phyloP scores from a whole-genome alignment of 2,329 filamentous ascomycete genomes.

The Emmonsiellopsis sp. region DNA sequence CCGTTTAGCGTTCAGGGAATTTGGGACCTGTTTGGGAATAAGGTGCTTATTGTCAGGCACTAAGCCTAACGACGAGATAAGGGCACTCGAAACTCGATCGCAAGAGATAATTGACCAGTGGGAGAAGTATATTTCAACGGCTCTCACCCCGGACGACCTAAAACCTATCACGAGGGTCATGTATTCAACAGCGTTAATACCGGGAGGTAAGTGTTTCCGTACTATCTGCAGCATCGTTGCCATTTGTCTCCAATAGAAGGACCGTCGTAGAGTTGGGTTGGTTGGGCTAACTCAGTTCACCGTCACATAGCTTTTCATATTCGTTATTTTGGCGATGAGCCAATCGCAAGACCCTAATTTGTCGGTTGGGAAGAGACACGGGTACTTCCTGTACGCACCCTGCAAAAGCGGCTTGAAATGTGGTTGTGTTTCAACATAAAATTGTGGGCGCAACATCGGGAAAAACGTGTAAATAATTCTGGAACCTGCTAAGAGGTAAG shows the following conservation, averaged over 20 bases:
- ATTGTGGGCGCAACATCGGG: background rate
- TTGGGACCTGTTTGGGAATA: conserved; percentile 44
- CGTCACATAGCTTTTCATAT: conserved; percentile 25
- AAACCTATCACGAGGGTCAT: conserved; percentile 48
- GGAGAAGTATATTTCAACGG: conserved; percentile 27
- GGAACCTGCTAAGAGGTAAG: background rate
- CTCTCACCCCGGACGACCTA: conserved; percentile 33
- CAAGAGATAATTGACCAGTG: conserved; percentile 28
- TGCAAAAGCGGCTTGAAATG: background rate
- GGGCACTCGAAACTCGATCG: conserved; percentile 22
- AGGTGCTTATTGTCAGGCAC: conserved; percentile 26
- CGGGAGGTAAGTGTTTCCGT: conserved; percentile 39
- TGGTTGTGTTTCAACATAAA: background rate
- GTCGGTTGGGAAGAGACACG: background rate
- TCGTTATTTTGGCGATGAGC: conserved; percentile 29
- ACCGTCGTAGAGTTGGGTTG: background rate
- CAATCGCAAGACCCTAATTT: conserved; percentile 7
- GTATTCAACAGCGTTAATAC: conserved; percentile 47
- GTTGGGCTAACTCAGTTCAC: background rate
- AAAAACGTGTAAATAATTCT: background rate
- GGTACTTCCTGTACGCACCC: background rate
- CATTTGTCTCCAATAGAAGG: background rate
- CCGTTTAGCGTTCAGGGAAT: conserved; percentile 46
- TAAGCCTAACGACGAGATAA: conserved; percentile 24
- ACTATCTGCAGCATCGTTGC: background rate